A percentile compares a stretch with the other conserved stretches of the same genome.
phyloP scores from a whole-genome alignment of 441 rosid genomes.

The Adansonia gregorii region DNA sequence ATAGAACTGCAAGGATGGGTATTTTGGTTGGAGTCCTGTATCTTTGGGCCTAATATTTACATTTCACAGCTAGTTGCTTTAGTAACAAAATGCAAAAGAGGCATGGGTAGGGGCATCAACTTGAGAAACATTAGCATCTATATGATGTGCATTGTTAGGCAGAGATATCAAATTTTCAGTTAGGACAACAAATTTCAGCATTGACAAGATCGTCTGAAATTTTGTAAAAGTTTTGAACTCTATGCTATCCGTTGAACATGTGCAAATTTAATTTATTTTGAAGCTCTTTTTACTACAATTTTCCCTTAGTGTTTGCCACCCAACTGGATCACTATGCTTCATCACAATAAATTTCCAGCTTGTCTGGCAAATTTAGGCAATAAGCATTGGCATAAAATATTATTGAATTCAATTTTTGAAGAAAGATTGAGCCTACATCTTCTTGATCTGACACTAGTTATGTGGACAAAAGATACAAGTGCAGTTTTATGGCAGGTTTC shows the following conservation, averaged over 20 bases:
- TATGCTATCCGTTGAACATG: background rate
- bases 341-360: background rate
- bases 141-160: background rate
- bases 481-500: background rate
- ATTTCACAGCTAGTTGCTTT: background rate
- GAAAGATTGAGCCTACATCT: background rate
- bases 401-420: background rate
- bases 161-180: background rate
- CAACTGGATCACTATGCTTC: background rate
- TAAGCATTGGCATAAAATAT: background rate
- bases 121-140: background rate
- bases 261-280: background rate
- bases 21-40: background rate
- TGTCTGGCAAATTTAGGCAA: background rate
- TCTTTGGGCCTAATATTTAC: background rate
- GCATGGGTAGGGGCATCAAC: background rate
- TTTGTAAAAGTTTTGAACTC: background rate
- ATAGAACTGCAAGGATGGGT: background rate
- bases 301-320: background rate
- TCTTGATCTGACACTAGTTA: background rate
- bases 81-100: background rate
- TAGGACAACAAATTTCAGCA: background rate
- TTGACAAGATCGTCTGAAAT: background rate
- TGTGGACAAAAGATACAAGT: background rate
- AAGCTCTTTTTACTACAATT: background rate